These are phyloP conservation scores for Pyrenophora tritici-repentis DNA, from an alignment of 2,329 filamentous ascomycete species.

Conservation along the genomic window DNA sequence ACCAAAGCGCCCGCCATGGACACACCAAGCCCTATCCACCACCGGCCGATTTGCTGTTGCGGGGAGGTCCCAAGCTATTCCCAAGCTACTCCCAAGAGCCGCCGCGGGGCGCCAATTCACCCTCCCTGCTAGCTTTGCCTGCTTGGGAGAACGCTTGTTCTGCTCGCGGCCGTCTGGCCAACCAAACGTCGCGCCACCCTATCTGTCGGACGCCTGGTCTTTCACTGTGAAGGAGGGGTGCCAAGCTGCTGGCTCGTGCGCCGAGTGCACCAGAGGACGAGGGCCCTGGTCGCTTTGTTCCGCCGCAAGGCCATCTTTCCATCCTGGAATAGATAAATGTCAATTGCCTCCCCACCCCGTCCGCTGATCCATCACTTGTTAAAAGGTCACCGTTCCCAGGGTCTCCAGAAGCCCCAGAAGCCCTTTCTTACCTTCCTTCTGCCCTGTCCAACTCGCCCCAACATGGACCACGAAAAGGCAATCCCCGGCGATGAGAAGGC, in stretches of 20 bases:
- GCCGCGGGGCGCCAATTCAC: constrained; percentile 21
- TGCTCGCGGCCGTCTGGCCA: constrained; percentile 23
- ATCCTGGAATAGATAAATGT: constrained; percentile 24
- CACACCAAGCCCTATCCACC: constrained; percentile 54
- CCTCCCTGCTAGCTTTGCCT: constrained; percentile 15
- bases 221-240: constrained; percentile 19
- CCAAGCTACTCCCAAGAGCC: constrained; percentile 20
- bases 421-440: constrained; percentile 11
- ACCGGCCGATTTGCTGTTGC: constrained; percentile 55
- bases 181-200: constrained; percentile 18
- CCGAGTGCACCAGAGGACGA: constrained; percentile 11
- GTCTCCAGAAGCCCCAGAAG: constrained; percentile 9
- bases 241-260: constrained; percentile 30
- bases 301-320: constrained; percentile 23
- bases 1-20: constrained; percentile 3
- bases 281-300: constrained; percentile 30
- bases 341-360: constrained; percentile 26
- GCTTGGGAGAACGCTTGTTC: constrained; percentile 23
- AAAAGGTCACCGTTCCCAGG: constrained; percentile 27
- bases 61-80: constrained; percentile 28
- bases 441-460: constrained; percentile 20
- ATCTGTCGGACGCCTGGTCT: constrained; percentile 22
- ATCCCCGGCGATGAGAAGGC: constrained; percentile 37
- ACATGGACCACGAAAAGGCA: constrained; percentile 37
- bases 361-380: constrained; percentile 33